These are phyloP conservation scores for Candida anglica DNA, from an alignment of 805 yeast species.

Conservation along the genomic window DNA sequence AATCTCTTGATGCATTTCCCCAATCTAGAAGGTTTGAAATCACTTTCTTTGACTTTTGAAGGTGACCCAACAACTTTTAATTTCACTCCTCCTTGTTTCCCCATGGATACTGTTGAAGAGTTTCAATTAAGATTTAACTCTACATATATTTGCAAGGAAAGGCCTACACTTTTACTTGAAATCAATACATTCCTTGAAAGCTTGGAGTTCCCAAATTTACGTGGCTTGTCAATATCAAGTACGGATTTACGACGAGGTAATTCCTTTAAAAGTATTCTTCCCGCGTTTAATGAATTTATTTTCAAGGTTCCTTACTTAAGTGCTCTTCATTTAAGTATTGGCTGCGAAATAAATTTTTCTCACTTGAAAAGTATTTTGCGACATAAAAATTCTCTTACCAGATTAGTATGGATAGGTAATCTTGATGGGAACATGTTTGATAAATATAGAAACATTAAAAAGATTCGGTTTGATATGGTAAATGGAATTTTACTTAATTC, in stretches of 20 bases:
- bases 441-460: not conserved
- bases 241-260: not conserved
- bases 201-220: constrained; percentile 1
- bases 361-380: constrained; percentile 1
- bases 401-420: constrained; percentile 7
- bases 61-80: not conserved
- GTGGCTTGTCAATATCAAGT: constrained; percentile 3
- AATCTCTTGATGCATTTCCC: not conserved
- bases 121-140: constrained; percentile 1
- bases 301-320: not conserved
- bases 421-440: not conserved
- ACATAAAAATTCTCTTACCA: constrained; percentile 2
- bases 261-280: constrained; percentile 1
- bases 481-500: constrained; percentile 1
- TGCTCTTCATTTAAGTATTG: constrained; percentile 4
- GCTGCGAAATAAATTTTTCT: constrained; percentile 2
- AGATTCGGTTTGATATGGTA: constrained; percentile 1
- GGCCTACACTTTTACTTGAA: constrained; percentile 1
- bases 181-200: constrained; percentile 3
- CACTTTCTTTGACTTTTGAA: not conserved
- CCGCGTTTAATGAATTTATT: constrained; percentile 3
- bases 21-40: not conserved
- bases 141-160: not conserved
- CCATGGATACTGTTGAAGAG: not conserved
- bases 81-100: not conserved